Percentiles rank a stretch among this genome's conserved stretches.
These are phyloP conservation scores for Stagonosporopsis rhizophila DNA, from an alignment of 2,329 filamentous ascomycete species.

Conservation along the genomic window DNA sequence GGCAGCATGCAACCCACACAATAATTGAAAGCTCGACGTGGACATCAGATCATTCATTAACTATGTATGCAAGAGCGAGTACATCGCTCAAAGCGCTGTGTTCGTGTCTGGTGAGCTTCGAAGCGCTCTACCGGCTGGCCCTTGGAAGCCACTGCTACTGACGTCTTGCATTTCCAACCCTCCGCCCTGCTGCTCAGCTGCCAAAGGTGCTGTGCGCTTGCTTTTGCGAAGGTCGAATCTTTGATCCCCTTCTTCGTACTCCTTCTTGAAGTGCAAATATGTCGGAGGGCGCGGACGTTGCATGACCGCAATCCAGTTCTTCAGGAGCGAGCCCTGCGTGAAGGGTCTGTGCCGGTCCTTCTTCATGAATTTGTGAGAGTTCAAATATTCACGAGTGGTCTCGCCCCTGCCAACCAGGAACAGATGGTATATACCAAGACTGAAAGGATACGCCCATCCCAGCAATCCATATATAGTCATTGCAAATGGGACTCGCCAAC, in stretches of 20 bases:
- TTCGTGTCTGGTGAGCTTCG: conserved; percentile 22
- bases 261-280: conserved; percentile 84
- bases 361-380: conserved; percentile 93
- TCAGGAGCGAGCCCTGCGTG: conserved; percentile 75
- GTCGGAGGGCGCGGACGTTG: conserved; percentile 84
- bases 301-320: conserved; percentile 83
- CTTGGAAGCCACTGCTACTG: conserved; percentile 43
- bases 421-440: conserved; percentile 85
- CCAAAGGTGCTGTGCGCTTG: conserved; percentile 57
- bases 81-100: conserved; percentile 20
- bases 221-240: conserved; percentile 71
- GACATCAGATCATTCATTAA: conserved; percentile 13
- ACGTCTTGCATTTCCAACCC: conserved; percentile 74
- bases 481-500: conserved; percentile 82
- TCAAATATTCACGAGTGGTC: conserved; percentile 94
- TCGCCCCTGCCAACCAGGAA: conserved; percentile 91
- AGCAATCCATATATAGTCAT: conserved; percentile 85
- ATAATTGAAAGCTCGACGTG: neutral
- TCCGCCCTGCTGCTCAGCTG: conserved; percentile 61
- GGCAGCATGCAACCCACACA: neutral
- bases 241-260: conserved; percentile 82
- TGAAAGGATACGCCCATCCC: conserved; percentile 78
- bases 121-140: conserved; percentile 34
- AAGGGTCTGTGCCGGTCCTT: conserved; percentile 92
- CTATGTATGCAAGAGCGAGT: conserved; percentile 1